Base-by-base conservation (phyloP, 192 early-diverging fungal species). In the Lobulomyces angularis region DNA sequence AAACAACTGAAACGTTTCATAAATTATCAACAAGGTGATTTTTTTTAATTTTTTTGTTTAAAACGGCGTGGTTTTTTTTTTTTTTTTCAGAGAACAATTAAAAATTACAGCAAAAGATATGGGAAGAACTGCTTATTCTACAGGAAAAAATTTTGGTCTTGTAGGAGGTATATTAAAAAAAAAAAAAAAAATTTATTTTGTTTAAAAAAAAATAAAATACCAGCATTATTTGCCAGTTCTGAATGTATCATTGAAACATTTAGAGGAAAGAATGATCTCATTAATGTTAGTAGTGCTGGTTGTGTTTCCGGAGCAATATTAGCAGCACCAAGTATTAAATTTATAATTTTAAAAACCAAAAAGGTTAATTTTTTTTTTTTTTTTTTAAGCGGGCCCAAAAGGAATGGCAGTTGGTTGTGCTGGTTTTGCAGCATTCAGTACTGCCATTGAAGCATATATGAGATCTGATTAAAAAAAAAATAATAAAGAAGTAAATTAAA, bases 231-330 rank as follows among this genome's bases (percentile, higher is more conserved):
- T 64, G 80, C 90, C 20, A 81, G 84, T 3, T 80, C 86, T 2
- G 94, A 98, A 60, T 95, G 94, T 50, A 69, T 84, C 56, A 91
- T 95, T 44, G 94, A 98, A 67, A 74, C 79, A 5, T 77, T 82
- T 61, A 79, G 94, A 18, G 94, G 84, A 5, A 90, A 89, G 51
- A 87, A 95, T 59, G 94, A 98, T 51, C 62, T 90, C 17, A 87
- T 84, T 58, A 98, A 95, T 53, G 80, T 84, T 41, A 56, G 85
- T 8, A 67, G 74, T 16, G 84, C 88, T 19, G 94, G 94, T 17
- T 95, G 91, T 52, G 64, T 94, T 34, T 91, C 94, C 23, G 91
- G 94, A 35, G 90, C 82, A 6, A 64, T 79, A 12, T 53, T 95
- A 43, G 83, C 83, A 11, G 71, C 74, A 8, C 72, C 65, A 44